These are phyloP conservation scores for Phytophthora ramorum DNA, from an alignment of 352 stramenopile species.

Conservation along the genomic window DNA sequence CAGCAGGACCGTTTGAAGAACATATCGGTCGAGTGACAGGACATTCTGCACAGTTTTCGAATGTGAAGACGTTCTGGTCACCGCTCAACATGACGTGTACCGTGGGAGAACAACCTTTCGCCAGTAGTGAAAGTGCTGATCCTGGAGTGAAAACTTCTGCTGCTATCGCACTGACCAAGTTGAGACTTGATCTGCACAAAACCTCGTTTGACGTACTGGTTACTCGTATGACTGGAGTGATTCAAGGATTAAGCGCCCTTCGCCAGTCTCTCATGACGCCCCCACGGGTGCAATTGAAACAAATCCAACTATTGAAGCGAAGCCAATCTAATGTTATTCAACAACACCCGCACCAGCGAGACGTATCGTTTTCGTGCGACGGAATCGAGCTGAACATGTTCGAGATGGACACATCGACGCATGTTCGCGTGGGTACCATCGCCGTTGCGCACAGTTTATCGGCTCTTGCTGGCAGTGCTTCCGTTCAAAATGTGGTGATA, in stretches of 20 bases:
- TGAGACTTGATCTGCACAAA: conserved; percentile 42
- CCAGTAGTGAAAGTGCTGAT: background rate
- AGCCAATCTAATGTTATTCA: background rate
- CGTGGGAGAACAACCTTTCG: conserved; percentile 39
- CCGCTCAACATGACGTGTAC: conserved; percentile 58
- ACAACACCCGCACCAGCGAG: conserved; percentile 19
- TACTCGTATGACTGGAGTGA: conserved; percentile 16
- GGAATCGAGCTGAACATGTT: conserved; percentile 60
- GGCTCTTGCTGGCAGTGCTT: conserved; percentile 43
- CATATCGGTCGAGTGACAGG: conserved; percentile 31
- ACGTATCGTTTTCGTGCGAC: conserved; percentile 51
- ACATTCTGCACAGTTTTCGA: conserved; percentile 14
- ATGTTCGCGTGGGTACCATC: conserved; percentile 65
- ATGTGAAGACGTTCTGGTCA: conserved; percentile 48
- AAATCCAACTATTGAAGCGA: conserved; percentile 5
- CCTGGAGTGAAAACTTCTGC: conserved; percentile 6
- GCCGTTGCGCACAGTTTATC: conserved; percentile 34
- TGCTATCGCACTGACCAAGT: conserved; percentile 38
- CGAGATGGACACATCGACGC: conserved; percentile 42
- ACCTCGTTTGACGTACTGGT: conserved; percentile 33
- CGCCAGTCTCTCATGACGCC: conserved; percentile 10
- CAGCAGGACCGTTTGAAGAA: conserved; percentile 43
- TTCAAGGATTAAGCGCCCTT: conserved; percentile 18
- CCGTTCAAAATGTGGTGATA: conserved; percentile 68
- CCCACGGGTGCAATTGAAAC: conserved; percentile 10